Percentiles rank a stretch among this genome's conserved stretches.
Conservation (phyloP, 345 rosid species). For the Combretum micranthum region DNA sequence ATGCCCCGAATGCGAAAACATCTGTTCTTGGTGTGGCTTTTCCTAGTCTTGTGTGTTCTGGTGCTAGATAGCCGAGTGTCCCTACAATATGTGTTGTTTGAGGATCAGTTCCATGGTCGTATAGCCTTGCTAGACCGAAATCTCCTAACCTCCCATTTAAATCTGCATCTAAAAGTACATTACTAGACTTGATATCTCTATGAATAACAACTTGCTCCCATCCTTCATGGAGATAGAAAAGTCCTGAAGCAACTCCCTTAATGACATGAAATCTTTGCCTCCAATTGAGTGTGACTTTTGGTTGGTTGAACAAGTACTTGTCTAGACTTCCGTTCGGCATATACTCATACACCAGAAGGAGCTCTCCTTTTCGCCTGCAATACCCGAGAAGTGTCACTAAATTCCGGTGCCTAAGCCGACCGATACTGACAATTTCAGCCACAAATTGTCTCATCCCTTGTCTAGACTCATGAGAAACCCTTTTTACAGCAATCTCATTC, state of each 20-base stretch:
- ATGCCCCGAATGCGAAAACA: constrained; percentile 38
- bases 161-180: constrained; percentile 31
- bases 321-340: constrained; percentile 64
- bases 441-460: constrained; percentile 60
- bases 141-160: constrained; percentile 39
- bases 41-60: constrained; percentile 39
- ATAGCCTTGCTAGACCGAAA: constrained; percentile 41
- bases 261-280: constrained; percentile 26
- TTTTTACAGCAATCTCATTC: constrained; percentile 57
- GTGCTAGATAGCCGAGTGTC: constrained; percentile 47
- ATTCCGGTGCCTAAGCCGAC: constrained; percentile 47
- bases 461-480: constrained; percentile 52
- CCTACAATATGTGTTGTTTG: constrained; percentile 36
- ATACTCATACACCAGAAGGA: constrained; percentile 48
- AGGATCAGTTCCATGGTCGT: constrained; percentile 31
- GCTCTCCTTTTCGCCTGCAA: constrained; percentile 52
- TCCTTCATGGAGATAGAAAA: constrained; percentile 38
- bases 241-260: constrained; percentile 37
- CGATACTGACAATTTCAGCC: constrained; percentile 38
- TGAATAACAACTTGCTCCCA: constrained; percentile 49
- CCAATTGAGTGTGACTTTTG: constrained; percentile 31
- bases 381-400: constrained; percentile 55
- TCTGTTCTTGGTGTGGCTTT: constrained; percentile 32
- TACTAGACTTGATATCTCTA: constrained; percentile 42
- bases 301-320: constrained; percentile 26